Percentiles rank a stretch among this genome's conserved stretches.
Conservation (phyloP, 352 stramenopile species). For the Phytophthora boehmeriae region DNA sequence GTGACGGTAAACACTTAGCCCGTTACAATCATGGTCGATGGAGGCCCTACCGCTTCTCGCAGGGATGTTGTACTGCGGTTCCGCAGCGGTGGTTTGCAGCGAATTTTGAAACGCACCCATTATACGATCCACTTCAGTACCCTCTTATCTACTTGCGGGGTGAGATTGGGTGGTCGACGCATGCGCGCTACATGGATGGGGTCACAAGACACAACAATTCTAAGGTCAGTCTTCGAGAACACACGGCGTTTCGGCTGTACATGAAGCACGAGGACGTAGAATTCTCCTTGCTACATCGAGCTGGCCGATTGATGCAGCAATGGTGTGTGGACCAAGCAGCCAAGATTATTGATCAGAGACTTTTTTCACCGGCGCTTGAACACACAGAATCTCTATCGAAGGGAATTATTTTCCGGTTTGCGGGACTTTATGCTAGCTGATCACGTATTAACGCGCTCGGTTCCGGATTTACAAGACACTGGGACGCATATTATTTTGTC, state of each 20-base stretch:
- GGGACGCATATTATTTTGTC: slow-evolving; percentile 5
- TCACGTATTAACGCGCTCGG: background rate
- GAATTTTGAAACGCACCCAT: background rate
- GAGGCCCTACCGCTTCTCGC: no score
- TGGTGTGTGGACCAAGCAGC: slow-evolving; percentile 7
- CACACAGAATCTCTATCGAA: background rate
- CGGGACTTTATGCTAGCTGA: slow-evolving; percentile 2
- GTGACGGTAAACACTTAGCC: no score
- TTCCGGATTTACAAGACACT: background rate
- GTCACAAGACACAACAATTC: background rate
- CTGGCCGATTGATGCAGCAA: slow-evolving; percentile 1
- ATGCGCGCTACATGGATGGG: background rate
- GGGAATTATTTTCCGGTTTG: background rate
- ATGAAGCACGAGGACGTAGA: slow-evolving; percentile 1
- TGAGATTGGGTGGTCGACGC: background rate
- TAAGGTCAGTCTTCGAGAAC: background rate
- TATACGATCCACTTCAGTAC: background rate
- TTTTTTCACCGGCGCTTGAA: background rate
- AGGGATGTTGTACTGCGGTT: no score
- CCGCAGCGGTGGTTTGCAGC: no score
- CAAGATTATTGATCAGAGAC: slow-evolving; percentile 3
- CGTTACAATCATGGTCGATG: no score
- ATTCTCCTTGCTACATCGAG: slow-evolving; percentile 1
- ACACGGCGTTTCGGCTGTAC: slow-evolving; percentile 5
- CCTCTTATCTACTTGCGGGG: background rate